phyloP scores from a whole-genome alignment of 1,284 basidiomycete species.

The Filobasidium uniguttulatum region DNA sequence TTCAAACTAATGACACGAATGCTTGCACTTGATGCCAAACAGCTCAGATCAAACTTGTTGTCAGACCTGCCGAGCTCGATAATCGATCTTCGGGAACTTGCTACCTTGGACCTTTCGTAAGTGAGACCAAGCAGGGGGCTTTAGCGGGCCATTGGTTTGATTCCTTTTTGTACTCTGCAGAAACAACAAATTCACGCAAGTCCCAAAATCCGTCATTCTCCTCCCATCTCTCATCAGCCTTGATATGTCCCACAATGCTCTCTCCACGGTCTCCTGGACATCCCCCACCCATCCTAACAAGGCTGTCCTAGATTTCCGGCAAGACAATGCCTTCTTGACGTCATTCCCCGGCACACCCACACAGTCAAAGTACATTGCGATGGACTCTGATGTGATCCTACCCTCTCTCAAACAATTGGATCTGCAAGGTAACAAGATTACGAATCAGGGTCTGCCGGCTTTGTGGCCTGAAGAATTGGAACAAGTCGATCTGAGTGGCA shows the following conservation, averaged over 20 bases:
- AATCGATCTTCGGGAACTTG: constrained; percentile 31
- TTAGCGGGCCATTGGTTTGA: too few relatives aligned
- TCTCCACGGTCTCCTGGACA: constrained; percentile 23
- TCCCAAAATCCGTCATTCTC: constrained; percentile 28
- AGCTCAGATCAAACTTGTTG: constrained; percentile 27
- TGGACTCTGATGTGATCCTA: constrained; percentile 15
- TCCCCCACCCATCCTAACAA: constrained; percentile 27
- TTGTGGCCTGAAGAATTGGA: constrained; percentile 10
- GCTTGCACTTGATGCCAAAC: neutral
- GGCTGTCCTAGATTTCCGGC: constrained; percentile 25
- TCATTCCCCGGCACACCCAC: constrained; percentile 12
- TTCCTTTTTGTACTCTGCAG: constrained; percentile 14
- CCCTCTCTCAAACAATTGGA: constrained; percentile 25
- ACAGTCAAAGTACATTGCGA: constrained; percentile 4
- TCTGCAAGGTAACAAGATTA: constrained; percentile 25
- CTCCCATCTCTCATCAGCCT: constrained; percentile 30
- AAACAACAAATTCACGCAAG: constrained; percentile 23
- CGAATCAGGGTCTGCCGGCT: constrained; percentile 16
- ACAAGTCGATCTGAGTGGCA: constrained; percentile 7
- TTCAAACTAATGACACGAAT: too few relatives aligned
- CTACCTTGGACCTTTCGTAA: constrained; percentile 30
- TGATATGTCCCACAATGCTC: constrained; percentile 29
- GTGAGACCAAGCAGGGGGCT: too few relatives aligned
- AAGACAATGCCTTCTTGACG: constrained; percentile 14
- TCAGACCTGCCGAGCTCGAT: constrained; percentile 24